phyloP scores from a whole-genome alignment of 441 rosid species.

The Pelargonium fulgidum region DNA sequence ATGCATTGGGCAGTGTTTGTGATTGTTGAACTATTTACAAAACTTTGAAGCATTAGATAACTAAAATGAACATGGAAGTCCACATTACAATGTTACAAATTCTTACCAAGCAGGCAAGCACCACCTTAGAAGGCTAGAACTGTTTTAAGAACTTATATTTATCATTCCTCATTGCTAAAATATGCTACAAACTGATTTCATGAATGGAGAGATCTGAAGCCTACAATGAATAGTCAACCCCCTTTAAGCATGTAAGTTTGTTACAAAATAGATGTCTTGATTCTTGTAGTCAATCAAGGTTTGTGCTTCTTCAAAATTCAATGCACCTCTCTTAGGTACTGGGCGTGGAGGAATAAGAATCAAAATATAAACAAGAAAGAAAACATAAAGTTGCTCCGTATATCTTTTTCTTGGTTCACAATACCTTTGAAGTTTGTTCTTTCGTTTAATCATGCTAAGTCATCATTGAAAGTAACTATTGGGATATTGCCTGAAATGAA shows the following conservation, averaged over 20 bases:
- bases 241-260: not conserved
- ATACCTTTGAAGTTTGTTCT: not conserved
- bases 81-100: not conserved
- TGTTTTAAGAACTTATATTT: too few species aligned
- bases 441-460: not conserved
- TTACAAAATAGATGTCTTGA: not conserved
- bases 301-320: not conserved
- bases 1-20: not conserved
- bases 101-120: too few species aligned
- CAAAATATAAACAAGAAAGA: too few species aligned
- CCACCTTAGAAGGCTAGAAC: too few species aligned
- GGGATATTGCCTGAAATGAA: not conserved
- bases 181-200: not conserved
- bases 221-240: not conserved
- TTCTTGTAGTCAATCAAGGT: not conserved
- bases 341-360: not conserved
- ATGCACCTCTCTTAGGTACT: not conserved
- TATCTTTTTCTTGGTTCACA: too few species aligned
- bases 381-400: too few species aligned
- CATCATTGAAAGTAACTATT: not conserved
- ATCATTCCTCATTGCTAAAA: too few species aligned
- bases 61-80: not conserved
- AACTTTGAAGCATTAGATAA: not conserved
- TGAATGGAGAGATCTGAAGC: not conserved
- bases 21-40: not conserved